Evolutionary conservation across 2,329 filamentous ascomycete species (phyloP).

Genomic region (Colletotrichum sp.): DNA sequence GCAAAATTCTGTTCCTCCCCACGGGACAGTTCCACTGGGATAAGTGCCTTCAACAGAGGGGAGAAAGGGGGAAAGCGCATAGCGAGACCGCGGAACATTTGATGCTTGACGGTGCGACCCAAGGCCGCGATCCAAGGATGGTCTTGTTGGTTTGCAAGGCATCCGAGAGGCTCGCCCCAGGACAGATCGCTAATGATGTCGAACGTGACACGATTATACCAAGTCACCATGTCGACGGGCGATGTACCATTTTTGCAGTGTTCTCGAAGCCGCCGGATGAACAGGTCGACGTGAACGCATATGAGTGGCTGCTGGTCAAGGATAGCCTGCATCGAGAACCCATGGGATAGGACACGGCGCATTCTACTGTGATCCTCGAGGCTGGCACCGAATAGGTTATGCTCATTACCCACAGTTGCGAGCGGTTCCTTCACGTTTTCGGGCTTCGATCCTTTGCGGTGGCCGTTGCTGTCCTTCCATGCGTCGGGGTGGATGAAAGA

Average conservation of each 20-base stretch:
- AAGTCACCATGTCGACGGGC: constrained; percentile 25
- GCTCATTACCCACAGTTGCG: background rate
- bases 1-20: background rate
- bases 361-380: background rate
- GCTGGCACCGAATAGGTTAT: constrained; percentile 21
- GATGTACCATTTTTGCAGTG: background rate
- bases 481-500: background rate
- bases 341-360: constrained; percentile 19
- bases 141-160: constrained; percentile 20
- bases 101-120: background rate
- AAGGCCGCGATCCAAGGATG: background rate
- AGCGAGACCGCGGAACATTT: background rate
- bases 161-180: constrained; percentile 32
- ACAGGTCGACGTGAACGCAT: constrained; percentile 39
- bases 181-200: constrained; percentile 32
- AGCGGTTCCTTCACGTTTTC: constrained; percentile 10
- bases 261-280: constrained; percentile 40
- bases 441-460: constrained; percentile 9
- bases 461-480: constrained; percentile 28
- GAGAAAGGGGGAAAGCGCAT: background rate
- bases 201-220: constrained; percentile 31
- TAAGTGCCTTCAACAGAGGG: background rate
- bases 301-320: constrained; percentile 30
- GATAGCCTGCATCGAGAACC: constrained; percentile 26
- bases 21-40: background rate